phyloP scores from a whole-genome alignment of 805 yeast species.

The Vanderwaltozyma verrucispora region DNA sequence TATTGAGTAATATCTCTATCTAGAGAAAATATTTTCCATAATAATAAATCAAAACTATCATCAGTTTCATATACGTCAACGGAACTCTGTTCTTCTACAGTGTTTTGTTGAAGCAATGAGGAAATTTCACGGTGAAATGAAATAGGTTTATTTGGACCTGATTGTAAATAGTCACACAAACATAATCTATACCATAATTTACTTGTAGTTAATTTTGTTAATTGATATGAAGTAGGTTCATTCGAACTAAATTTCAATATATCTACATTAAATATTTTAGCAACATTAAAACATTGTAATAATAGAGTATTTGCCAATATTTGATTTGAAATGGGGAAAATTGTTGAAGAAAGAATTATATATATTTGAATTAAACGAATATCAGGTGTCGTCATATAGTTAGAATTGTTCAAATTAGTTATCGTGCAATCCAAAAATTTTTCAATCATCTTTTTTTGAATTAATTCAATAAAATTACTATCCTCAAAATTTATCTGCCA shows the following conservation, averaged over 20 bases:
- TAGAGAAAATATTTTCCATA: conserved; percentile 24
- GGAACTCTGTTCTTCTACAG: conserved; percentile 18
- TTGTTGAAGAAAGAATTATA: conserved; percentile 20
- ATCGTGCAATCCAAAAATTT: conserved; percentile 5
- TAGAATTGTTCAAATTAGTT: conserved; percentile 10
- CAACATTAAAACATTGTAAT: conserved; percentile 16
- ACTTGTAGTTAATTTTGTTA: conserved; percentile 16
- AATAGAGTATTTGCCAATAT: conserved; percentile 13
- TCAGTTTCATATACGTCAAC: conserved; percentile 21
- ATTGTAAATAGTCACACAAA: conserved; percentile 19
- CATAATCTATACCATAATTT: conserved; percentile 25
- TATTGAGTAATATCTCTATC: conserved; percentile 26
- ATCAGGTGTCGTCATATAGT: conserved; percentile 19
- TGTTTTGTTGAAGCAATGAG: conserved; percentile 22
- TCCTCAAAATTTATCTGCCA: background rate
- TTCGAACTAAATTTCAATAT: conserved; percentile 12
- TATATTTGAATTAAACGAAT: conserved; percentile 19
- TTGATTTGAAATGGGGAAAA: conserved; percentile 8
- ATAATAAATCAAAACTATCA: conserved; percentile 20
- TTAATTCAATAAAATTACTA: too few relatives aligned
- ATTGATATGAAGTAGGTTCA: conserved; percentile 15
- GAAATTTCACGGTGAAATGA: conserved; percentile 18
- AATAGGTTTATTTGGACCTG: conserved; percentile 15
- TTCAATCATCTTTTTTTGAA: background rate
- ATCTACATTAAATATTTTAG: conserved; percentile 18